Conservation (phyloP, 2,329 filamentous ascomycete genomes). For the Cladosporium sp. region DNA sequence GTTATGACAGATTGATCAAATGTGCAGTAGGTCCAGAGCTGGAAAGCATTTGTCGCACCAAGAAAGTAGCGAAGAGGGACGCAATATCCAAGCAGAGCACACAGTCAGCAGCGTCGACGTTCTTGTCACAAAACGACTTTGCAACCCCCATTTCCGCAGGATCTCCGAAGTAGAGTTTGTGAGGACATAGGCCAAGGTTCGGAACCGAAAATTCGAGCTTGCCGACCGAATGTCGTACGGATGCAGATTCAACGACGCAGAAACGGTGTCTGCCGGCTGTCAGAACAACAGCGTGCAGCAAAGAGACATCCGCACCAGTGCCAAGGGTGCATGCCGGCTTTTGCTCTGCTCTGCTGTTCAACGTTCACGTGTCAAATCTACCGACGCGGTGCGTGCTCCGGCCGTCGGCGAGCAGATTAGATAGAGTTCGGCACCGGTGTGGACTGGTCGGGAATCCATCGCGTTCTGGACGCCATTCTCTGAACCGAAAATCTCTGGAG, state of each 20-base stretch:
- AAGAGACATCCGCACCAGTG: not conserved
- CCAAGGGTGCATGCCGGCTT: not conserved
- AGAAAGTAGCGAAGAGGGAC: not conserved
- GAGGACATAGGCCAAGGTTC: not conserved
- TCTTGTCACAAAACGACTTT: not conserved
- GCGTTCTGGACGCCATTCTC: constrained; percentile 14
- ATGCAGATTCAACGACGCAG: not conserved
- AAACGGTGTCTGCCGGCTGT: not conserved
- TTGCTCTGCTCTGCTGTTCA: not conserved
- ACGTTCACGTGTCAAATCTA: not conserved
- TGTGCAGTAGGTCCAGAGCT: not conserved
- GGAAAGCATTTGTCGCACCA: not conserved
- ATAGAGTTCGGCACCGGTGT: constrained; percentile 6
- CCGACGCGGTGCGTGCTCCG: not conserved
- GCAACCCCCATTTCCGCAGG: not conserved
- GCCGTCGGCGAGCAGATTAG: not conserved
- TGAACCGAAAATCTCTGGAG: constrained; percentile 5
- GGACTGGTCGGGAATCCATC: not conserved
- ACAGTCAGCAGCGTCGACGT: not conserved
- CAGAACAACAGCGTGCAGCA: not conserved
- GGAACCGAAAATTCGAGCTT: not conserved
- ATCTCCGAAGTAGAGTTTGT: not conserved
- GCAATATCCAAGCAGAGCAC: not conserved
- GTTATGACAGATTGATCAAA: not conserved
- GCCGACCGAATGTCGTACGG: not conserved